A percentile compares a stretch with the other conserved stretches of the same genome.
Evolutionary conservation across 345 rosid species (phyloP).

Genomic region (Lumnitzera racemosa): DNA sequence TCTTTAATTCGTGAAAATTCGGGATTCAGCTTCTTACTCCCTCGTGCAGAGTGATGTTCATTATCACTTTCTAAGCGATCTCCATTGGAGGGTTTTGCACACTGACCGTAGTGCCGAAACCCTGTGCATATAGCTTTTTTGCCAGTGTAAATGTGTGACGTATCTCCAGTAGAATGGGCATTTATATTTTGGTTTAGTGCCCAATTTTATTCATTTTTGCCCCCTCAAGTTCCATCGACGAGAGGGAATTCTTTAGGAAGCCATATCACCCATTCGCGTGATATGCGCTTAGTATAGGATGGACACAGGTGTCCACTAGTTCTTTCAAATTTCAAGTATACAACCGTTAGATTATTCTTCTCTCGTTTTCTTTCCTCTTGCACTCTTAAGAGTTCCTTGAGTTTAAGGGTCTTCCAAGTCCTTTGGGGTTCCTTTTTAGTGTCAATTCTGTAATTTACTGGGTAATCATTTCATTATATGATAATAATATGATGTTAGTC

Average conservation of each 20-base stretch:
- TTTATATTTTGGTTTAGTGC: constrained; percentile 17
- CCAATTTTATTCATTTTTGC: constrained; percentile 19
- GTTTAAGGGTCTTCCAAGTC: constrained; percentile 7
- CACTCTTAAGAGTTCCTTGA: constrained; percentile 7
- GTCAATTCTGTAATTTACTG: not conserved
- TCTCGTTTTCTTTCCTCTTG: constrained; percentile 2
- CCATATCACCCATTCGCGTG: constrained; percentile 27
- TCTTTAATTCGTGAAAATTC: constrained; percentile 80
- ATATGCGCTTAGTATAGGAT: constrained; percentile 19
- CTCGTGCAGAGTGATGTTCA: constrained; percentile 49
- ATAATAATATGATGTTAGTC: not conserved
- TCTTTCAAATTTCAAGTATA: constrained; percentile 10
- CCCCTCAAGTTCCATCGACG: constrained; percentile 38
- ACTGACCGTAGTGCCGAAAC: constrained; percentile 8
- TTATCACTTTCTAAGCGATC: not conserved
- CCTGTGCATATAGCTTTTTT: constrained; percentile 29
- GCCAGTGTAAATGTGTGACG: constrained; percentile 3
- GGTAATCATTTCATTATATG: not conserved
- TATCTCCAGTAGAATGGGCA: constrained; percentile 15
- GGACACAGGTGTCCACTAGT: constrained; percentile 16
- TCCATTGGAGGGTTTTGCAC: not conserved
- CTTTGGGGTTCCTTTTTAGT: constrained; percentile 10
- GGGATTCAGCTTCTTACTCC: constrained; percentile 81
- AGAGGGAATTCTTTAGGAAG: constrained; percentile 33
- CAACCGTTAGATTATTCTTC: constrained; percentile 11